Evolutionary conservation across 2,329 filamentous ascomycete genomes (phyloP), one percentile per base, ranked within the genome.

Genomic region (Coniella lustricola): DNA sequence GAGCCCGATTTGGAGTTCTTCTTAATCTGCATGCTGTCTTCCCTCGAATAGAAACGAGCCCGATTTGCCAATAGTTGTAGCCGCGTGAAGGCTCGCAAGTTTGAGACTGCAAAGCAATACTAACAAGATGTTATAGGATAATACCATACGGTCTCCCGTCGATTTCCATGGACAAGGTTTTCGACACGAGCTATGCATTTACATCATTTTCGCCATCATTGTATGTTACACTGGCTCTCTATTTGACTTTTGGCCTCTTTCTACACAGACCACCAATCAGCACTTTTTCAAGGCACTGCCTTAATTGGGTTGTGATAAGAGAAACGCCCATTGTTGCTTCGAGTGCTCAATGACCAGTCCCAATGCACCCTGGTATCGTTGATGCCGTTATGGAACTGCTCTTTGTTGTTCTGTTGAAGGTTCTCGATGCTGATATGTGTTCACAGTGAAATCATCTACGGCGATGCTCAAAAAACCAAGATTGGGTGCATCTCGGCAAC

Each of bases 111-210:
- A 16, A 22, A 14, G n/a, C 17, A 25, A 7, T n/a, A 22, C 37
- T 50, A 34, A 49, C 36, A 32, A 12, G 14, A 8, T 22, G 7
- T 3, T 29, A 17, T 20, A 50, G 48, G 12, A 17, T 31, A 9
- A 54, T 67, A 16, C 67, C 67, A 9, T 58, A 72, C 56, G 63
- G 63, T 9, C 71, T 95, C 34, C 87, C 85, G 3, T 84, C 85
- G 1, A 84, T 96, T 62, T 82, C 79, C 46, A 68, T 95, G 29
- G 74, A 76, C 25, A 81, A 90, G 64, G 75, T 88, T 53, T 85
- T 97, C 64, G 73, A 75, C 55, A 88, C 88, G n/a, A 80, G 81
- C 0, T 98, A 95, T 64, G 79, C 87, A 4, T 95, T 98, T 62
- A 77, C 87, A 2, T 91, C 90, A 1, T 82, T 97, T 55, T 76